Evolutionary conservation across 352 stramenopile species (phyloP).

Genomic region (Blastocystis sp.): DNA sequence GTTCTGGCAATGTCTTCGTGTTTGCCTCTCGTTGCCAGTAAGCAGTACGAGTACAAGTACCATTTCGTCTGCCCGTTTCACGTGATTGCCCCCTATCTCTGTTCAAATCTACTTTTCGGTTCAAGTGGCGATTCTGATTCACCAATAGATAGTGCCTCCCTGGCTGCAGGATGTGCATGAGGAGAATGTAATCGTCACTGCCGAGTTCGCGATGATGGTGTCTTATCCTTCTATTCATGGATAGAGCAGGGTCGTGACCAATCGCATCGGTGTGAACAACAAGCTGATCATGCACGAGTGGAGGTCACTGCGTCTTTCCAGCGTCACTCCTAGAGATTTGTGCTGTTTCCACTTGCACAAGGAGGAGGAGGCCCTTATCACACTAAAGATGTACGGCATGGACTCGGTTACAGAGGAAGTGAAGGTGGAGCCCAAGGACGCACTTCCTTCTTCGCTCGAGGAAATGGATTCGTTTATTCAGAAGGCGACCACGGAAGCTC

Average conservation of each 20-base stretch:
- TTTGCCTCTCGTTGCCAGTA: constrained; percentile 36
- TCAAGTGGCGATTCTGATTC: not conserved
- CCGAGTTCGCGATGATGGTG: constrained; percentile 68
- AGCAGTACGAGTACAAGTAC: constrained; percentile 65
- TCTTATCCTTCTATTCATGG: no score
- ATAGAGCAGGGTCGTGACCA: constrained; percentile 45
- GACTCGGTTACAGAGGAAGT: not conserved
- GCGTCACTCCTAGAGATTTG: constrained; percentile 45
- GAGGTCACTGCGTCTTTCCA: not conserved
- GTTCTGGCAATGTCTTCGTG: constrained; percentile 63
- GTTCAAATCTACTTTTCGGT: constrained; percentile 66
- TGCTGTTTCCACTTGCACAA: constrained; percentile 69
- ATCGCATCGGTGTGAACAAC: constrained; percentile 61
- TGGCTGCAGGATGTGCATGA: constrained; percentile 64
- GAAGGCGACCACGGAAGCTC: not conserved
- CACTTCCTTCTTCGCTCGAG: constrained; percentile 7
- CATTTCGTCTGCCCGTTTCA: constrained; percentile 67
- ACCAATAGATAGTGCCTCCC: constrained; percentile 27
- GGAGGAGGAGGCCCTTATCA: constrained; percentile 45
- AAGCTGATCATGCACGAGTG: constrained; percentile 46
- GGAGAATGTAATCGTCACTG: constrained; percentile 67
- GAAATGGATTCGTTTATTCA: constrained; percentile 31
- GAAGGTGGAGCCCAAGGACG: not conserved
- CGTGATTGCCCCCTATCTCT: constrained; percentile 61
- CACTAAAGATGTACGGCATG: constrained; percentile 59